Evolutionary conservation across 2,329 filamentous ascomycete genomes (phyloP).

Genomic region (Parascedosporium putredinis): DNA sequence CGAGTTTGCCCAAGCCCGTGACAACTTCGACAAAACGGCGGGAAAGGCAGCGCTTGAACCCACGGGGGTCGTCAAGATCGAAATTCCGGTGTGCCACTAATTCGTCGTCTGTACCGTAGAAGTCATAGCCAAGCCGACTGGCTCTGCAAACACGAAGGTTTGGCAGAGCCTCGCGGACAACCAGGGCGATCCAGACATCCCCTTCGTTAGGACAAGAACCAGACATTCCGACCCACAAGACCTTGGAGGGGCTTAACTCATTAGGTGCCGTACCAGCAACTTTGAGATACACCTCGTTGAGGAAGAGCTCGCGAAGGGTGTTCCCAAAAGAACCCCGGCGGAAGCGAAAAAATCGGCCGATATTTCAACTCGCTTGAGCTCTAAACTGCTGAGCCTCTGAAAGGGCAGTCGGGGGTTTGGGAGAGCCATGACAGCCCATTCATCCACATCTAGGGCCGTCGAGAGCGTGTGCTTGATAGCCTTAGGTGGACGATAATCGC

Average conservation of each 20-base stretch:
- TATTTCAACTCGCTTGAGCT: slow-evolving; percentile 32
- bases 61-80: slow-evolving; percentile 7
- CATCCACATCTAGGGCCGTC: slow-evolving; percentile 9
- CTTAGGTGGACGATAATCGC: slow-evolving; percentile 25
- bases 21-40: slow-evolving; percentile 9
- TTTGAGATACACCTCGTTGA: slow-evolving; percentile 36
- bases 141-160: slow-evolving; percentile 31
- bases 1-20: slow-evolving; percentile 3
- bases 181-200: slow-evolving; percentile 31
- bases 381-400: slow-evolving; percentile 29
- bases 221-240: slow-evolving; percentile 35
- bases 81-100: neutral
- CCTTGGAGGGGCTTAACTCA: slow-evolving; percentile 22
- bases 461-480: slow-evolving; percentile 24
- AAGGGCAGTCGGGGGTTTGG: slow-evolving; percentile 26
- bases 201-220: slow-evolving; percentile 27
- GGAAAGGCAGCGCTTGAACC: neutral
- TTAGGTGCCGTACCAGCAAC: slow-evolving; percentile 23
- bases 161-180: slow-evolving; percentile 24
- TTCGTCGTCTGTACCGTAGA: neutral
- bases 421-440: slow-evolving; percentile 29
- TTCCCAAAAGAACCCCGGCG: slow-evolving; percentile 24
- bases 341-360: slow-evolving; percentile 24
- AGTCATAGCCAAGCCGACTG: slow-evolving; percentile 31
- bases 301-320: slow-evolving; percentile 32